These are phyloP conservation scores for Toxicodendron radicans DNA, from an alignment of 345 rosid genomes.

Conservation along the genomic window DNA sequence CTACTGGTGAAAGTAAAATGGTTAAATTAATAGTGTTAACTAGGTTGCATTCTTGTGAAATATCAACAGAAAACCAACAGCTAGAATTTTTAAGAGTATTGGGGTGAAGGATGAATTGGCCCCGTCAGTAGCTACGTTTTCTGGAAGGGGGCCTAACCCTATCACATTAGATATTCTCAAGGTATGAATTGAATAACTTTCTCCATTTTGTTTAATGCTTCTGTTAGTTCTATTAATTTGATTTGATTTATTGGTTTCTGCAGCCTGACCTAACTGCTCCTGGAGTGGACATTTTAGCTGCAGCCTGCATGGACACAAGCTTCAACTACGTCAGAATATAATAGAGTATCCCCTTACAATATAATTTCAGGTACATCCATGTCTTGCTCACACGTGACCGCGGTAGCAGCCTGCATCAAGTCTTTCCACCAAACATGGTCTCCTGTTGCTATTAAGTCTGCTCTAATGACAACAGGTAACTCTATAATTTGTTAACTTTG, in stretches of 20 bases:
- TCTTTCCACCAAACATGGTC: conserved; percentile 41
- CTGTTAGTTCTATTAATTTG: background rate
- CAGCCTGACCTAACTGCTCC: conserved; percentile 66
- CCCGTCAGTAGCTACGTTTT: conserved; percentile 38
- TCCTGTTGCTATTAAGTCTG: conserved; percentile 40
- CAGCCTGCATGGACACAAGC: conserved; percentile 43
- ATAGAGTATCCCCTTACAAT: conserved; percentile 34
- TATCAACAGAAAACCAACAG: conserved; percentile 30
- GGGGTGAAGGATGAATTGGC: conserved; percentile 17
- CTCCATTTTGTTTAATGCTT: background rate
- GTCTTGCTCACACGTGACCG: conserved; percentile 59
- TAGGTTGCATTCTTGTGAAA: background rate
- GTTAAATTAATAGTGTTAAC: background rate
- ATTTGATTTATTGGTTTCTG: background rate
- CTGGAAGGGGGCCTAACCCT: conserved; percentile 59
- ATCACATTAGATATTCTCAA: conserved; percentile 47
- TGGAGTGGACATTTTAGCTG: conserved; percentile 53
- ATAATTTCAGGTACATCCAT: conserved; percentile 54
- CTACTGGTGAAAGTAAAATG: background rate
- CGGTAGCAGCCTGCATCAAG: conserved; percentile 46
- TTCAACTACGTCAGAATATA: background rate
- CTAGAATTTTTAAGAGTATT: conserved; percentile 24
- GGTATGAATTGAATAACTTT: conserved; percentile 23
- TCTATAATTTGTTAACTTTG: background rate
- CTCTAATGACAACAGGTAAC: conserved; percentile 41